Conservation (phyloP, 129 eudicot genomes). For the Apium graveolens region DNA sequence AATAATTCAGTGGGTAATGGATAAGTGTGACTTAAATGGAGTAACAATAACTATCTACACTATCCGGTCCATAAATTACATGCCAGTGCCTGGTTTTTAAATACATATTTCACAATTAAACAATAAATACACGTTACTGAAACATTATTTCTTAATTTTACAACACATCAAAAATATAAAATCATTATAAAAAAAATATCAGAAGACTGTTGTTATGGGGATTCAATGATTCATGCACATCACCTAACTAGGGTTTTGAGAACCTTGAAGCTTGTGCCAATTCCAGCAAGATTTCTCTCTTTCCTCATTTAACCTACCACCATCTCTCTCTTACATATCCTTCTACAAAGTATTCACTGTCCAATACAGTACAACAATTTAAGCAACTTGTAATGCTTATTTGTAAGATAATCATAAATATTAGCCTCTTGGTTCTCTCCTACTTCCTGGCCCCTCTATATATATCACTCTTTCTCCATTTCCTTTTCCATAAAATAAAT, state of each 20-base stretch:
- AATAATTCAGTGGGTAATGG: constrained; percentile 14
- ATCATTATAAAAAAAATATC: background rate
- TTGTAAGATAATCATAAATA: background rate
- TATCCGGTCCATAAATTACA: background rate
- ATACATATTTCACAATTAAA: background rate
- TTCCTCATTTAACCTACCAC: background rate
- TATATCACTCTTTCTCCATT: background rate
- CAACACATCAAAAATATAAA: background rate
- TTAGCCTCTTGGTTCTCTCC: background rate
- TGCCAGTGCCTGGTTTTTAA: background rate
- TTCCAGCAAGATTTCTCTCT: background rate
- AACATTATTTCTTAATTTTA: background rate
- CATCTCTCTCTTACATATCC: background rate
- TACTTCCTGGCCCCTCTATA: background rate
- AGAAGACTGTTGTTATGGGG: background rate
- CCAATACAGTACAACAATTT: constrained; percentile 7
- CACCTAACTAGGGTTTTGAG: constrained; percentile 15
- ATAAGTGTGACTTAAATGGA: constrained; percentile 20
- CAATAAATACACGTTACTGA: background rate
- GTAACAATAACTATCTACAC: background rate
- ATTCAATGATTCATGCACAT: constrained; percentile 8
- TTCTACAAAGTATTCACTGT: constrained; percentile 5
- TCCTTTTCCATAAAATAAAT: background rate
- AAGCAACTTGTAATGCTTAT: constrained; percentile 2
- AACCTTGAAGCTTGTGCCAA: constrained; percentile 23